Percentiles rank a stretch among this genome's conserved stretches.
phyloP scores from a whole-genome alignment of 2,329 filamentous ascomycete genomes.

The Aspergillus ruber region DNA sequence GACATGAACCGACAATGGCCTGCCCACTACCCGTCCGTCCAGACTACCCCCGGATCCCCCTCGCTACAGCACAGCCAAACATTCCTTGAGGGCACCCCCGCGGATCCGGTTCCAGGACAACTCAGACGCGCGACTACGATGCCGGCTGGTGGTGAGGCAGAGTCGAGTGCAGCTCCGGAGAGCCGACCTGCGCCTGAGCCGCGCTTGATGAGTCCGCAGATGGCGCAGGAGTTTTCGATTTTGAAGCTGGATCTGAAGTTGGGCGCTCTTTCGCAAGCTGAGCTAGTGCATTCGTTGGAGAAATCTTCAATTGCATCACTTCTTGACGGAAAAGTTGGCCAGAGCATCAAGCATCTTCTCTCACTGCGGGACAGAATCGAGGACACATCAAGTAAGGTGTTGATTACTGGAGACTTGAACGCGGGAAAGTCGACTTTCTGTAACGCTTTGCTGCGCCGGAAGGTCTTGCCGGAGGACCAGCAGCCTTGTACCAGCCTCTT shows the following conservation, averaged over 20 bases:
- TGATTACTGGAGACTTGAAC: slow-evolving; percentile 93
- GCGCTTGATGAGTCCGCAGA: slow-evolving; percentile 80
- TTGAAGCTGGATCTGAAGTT: slow-evolving; percentile 92
- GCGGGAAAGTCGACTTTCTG: slow-evolving; percentile 98
- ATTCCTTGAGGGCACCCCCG: slow-evolving; percentile 17
- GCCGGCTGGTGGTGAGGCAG: slow-evolving; percentile 55
- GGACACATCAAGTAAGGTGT: slow-evolving; percentile 92
- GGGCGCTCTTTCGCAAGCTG: slow-evolving; percentile 74
- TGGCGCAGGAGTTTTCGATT: slow-evolving; percentile 92
- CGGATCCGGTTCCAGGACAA: slow-evolving; percentile 40
- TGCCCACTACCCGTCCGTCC: slow-evolving; percentile 76
- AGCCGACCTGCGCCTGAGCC: slow-evolving; percentile 61
- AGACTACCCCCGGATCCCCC: slow-evolving; percentile 19
- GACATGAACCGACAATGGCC: slow-evolving; percentile 90
- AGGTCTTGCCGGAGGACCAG: slow-evolving; percentile 91
- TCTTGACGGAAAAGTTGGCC: slow-evolving; percentile 87
- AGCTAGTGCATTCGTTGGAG: slow-evolving; percentile 89
- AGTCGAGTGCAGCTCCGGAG: slow-evolving; percentile 68
- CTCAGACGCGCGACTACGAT: slow-evolving; percentile 68
- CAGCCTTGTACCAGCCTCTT: slow-evolving; percentile 98
- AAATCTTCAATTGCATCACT: slow-evolving; percentile 85
- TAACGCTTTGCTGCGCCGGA: slow-evolving; percentile 88
- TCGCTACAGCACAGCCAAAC: slow-evolving; percentile 32
- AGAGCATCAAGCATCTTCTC: slow-evolving; percentile 84
- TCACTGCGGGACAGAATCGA: slow-evolving; percentile 88